Conservation (phyloP, 2,329 filamentous ascomycete genomes). For the Graphiopsis chlorocephala region DNA sequence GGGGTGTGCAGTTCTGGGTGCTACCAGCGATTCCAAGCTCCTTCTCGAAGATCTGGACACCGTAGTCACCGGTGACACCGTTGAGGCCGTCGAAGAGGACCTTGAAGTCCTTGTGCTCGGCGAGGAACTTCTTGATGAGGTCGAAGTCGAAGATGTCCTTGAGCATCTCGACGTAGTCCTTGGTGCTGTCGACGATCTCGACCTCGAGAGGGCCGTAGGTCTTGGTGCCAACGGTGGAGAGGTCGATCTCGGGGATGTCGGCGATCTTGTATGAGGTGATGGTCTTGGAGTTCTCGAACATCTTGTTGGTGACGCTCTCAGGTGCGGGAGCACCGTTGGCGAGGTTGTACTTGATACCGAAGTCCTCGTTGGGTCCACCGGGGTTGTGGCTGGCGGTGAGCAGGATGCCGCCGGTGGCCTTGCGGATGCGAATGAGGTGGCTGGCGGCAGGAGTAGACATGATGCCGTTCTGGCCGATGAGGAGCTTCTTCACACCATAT, state of each 20-base stretch:
- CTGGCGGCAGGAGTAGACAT: conserved; percentile 94
- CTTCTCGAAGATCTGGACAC: conserved; percentile 88
- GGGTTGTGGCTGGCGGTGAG: conserved; percentile 98
- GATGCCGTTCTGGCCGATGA: conserved; percentile 95
- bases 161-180: conserved; percentile 90
- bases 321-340: conserved; percentile 93
- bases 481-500: conserved; percentile 97
- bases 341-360: conserved; percentile 99
- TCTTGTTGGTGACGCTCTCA: conserved; percentile 96
- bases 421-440: conserved; percentile 90
- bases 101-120: conserved; percentile 85
- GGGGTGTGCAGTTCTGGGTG: conserved; percentile 88
- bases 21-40: conserved; percentile 81
- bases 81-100: conserved; percentile 92
- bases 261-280: conserved; percentile 90
- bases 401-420: conserved; percentile 94
- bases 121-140: conserved; percentile 91
- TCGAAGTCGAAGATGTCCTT: conserved; percentile 99
- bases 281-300: conserved; percentile 86
- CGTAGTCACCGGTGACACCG: conserved; percentile 94
- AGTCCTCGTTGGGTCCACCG: conserved; percentile 93
- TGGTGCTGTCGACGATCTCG: conserved; percentile 88
- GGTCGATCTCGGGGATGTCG: conserved; percentile 82
- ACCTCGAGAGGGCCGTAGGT: conserved; percentile 86
- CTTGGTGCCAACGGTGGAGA: conserved; percentile 75